These are phyloP conservation scores for Trametes sanguinea DNA, from an alignment of 768 basidiomycete genomes.

Conservation along the genomic window DNA sequence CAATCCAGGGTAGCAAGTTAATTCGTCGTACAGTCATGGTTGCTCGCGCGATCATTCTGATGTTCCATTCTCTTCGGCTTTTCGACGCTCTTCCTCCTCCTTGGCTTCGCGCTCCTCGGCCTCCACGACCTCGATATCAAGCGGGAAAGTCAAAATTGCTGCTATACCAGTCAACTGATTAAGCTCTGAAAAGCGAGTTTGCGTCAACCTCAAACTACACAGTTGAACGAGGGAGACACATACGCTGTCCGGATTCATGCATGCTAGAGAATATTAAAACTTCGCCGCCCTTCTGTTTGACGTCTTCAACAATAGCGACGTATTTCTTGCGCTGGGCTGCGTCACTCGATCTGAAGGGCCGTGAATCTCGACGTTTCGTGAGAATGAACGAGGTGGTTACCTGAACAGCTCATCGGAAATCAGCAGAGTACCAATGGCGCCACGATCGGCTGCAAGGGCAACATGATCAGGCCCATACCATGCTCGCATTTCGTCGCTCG, in stretches of 20 bases:
- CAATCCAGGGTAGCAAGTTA: not conserved
- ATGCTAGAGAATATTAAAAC: constrained; percentile 98
- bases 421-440: constrained; percentile 90
- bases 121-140: constrained; percentile 95
- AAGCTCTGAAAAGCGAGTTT: constrained; percentile 59
- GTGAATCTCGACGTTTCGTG: no score
- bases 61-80: constrained; percentile 23
- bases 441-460: constrained; percentile 84
- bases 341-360: constrained; percentile 67
- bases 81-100: constrained; percentile 41
- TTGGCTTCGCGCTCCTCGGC: constrained; percentile 82
- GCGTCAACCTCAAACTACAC: not conserved
- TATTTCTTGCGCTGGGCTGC: constrained; percentile 77
- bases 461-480: constrained; percentile 99
- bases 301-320: constrained; percentile 85
- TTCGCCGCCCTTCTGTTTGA: constrained; percentile 86
- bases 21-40: not conserved
- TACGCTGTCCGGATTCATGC: constrained; percentile 99
- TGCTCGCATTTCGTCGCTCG: constrained; percentile 89
- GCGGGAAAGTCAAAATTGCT: constrained; percentile 92
- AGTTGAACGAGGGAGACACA: constrained; percentile 1
- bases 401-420: constrained; percentile 96
- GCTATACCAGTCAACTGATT: constrained; percentile 95
- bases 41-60: not conserved
- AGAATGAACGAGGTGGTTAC: constrained; percentile 35